Percentiles rank a stretch among this genome's conserved stretches.
Evolutionary conservation across 768 basidiomycete species (phyloP).

Genomic region (Hygrophorus russula): DNA sequence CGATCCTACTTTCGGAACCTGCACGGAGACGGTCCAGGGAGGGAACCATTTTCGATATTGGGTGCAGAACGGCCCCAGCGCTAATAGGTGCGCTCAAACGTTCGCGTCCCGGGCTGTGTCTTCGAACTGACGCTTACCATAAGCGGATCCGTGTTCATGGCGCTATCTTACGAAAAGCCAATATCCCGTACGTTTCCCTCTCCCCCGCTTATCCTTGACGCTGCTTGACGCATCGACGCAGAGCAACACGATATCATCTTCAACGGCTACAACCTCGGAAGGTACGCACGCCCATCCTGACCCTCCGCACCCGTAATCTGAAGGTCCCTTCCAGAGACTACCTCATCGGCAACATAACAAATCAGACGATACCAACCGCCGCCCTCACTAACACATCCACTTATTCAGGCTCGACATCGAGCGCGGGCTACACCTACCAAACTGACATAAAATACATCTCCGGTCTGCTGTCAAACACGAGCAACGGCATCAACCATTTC

Average conservation of each 20-base stretch:
- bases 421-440: slow-evolving; percentile 59
- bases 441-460: slow-evolving; percentile 58
- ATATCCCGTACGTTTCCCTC: slow-evolving; percentile 32
- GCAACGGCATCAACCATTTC: slow-evolving; percentile 60
- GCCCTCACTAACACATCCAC: slow-evolving; percentile 48
- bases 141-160: slow-evolving; percentile 69
- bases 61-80: slow-evolving; percentile 59
- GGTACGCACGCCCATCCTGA: slow-evolving; percentile 23
- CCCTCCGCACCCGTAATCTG: not conserved
- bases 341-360: slow-evolving; percentile 77
- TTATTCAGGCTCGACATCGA: slow-evolving; percentile 54
- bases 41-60: slow-evolving; percentile 88
- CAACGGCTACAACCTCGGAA: slow-evolving; percentile 71
- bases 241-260: slow-evolving; percentile 60
- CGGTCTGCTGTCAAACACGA: slow-evolving; percentile 61
- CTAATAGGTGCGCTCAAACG: slow-evolving; percentile 40
- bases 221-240: slow-evolving; percentile 12
- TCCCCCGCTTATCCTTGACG: not conserved
- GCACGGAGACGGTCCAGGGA: slow-evolving; percentile 75
- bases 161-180: slow-evolving; percentile 62
- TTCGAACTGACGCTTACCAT: not conserved
- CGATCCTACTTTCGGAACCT: slow-evolving; percentile 72
- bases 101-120: not conserved
- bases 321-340: slow-evolving; percentile 43
- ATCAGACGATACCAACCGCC: slow-evolving; percentile 31